Base-by-base conservation (phyloP, 2,329 filamentous ascomycete genomes). In the Fusarium vanettenii region DNA sequence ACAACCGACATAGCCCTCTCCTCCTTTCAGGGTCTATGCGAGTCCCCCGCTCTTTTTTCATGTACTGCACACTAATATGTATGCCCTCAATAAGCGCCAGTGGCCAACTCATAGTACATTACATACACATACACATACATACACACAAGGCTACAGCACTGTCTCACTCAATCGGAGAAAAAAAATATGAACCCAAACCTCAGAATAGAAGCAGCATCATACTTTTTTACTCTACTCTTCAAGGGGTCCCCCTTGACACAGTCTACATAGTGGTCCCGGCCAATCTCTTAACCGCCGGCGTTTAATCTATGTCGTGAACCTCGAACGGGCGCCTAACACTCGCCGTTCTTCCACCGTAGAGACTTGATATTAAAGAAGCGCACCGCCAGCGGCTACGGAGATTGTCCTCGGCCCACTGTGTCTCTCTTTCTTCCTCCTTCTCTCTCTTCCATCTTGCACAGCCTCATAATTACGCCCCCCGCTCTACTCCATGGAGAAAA, bases 381-480 rank as follows among this genome's bases (percentile, higher is more conserved):
- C 65, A 61, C 60, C 37, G 29, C 57, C 61, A 61, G 78, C 78
- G 78, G 76, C 66, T 79, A 78, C 67, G 65, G 74, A 79, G 61
- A 80, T 79, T 74, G 68, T 67, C 45, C 65, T 74, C 72, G 70
- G 67, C 67, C 71, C 72, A 78, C 71, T 56, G 39, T 45, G 63
- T 63, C 67, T 68, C 56, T 67, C 57, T 52, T 9, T 29, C 52
- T 41, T 27, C 3, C 22, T 37, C 27, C 22, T 56, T 60, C 14
- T 59, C 45, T 27, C 59, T 55, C 9, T 45, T 52, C 27, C 9
- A 18, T 67, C 60, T 74, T 66, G 52, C 71, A 76, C 73, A 67
- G 73, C 73, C 74, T 73, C 69, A 37, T 43, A 55, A 37, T 39
- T 57, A n/a, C 43, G 48, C 25, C 29, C n/a, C 14, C 22, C 14